Evolutionary conservation across 352 stramenopile genomes (phyloP).

Genomic region (Plasmopara muralis): DNA sequence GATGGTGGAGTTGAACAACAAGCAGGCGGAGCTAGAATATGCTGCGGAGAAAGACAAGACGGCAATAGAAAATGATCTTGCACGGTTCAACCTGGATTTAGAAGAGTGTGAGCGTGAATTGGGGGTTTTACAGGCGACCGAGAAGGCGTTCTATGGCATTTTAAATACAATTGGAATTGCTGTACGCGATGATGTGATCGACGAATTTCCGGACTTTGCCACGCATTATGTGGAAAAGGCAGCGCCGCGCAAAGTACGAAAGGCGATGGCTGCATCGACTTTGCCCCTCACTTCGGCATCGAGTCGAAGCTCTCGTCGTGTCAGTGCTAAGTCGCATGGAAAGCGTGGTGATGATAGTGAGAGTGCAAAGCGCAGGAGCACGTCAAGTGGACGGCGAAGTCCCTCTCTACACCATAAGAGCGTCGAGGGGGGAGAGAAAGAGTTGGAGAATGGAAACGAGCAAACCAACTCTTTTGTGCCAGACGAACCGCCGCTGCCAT

Average conservation of each 20-base stretch:
- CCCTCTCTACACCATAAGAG: neutral
- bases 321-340: too few species aligned
- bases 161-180: conserved; percentile 29
- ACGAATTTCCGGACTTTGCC: conserved; percentile 42
- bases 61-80: conserved; percentile 28
- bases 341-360: neutral
- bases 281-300: neutral
- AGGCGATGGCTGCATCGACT: conserved; percentile 4
- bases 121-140: conserved; percentile 51
- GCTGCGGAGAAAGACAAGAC: conserved; percentile 32
- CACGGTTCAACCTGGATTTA: conserved; percentile 22
- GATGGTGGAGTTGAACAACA: conserved; percentile 37
- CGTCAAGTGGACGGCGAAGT: conserved; percentile 12
- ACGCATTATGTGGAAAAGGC: conserved; percentile 34
- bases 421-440: conserved; percentile 13
- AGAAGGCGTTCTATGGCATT: conserved; percentile 18
- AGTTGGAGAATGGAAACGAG: conserved; percentile 3
- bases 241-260: conserved; percentile 26
- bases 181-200: conserved; percentile 37
- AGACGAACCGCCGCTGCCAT: conserved; percentile 22
- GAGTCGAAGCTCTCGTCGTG: too few species aligned
- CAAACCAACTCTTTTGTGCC: neutral
- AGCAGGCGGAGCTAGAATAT: conserved; percentile 38
- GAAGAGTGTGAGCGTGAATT: conserved; percentile 52
- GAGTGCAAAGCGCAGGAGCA: conserved; percentile 25